A percentile compares a stretch with the other conserved stretches of the same genome.
Conservation (phyloP, 331 rosid species). For the Spiraea crenata region DNA sequence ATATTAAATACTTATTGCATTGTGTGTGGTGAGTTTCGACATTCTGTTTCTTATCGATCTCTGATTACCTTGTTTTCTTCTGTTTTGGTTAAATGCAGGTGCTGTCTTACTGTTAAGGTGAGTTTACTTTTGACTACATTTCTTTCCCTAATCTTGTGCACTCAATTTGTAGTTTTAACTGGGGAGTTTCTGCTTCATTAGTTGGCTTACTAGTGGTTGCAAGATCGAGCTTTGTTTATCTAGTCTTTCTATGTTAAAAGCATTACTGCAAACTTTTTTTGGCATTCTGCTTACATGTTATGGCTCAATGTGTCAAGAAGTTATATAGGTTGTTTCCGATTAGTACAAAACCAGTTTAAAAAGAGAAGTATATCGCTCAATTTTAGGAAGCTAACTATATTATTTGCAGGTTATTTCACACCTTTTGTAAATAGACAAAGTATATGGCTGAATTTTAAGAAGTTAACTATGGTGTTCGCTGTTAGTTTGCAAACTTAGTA, state of each 20-base stretch:
- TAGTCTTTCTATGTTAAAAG: background rate
- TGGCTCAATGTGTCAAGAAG: background rate
- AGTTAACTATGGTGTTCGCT: background rate
- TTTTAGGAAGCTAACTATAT: too few species aligned
- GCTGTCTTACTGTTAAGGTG: constrained; percentile 97
- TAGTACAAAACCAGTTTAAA: too few species aligned
- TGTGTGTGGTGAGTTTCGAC: background rate
- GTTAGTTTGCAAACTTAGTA: too few species aligned
- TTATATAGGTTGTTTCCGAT: too few species aligned
- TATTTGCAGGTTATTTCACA: too few species aligned
- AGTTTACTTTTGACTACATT: constrained; percentile 17
- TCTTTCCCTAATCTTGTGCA: background rate
- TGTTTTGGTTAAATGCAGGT: constrained; percentile 58
- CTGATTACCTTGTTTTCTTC: constrained; percentile 19
- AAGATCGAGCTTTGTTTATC: background rate
- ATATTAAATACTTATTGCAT: background rate
- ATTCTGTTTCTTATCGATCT: background rate
- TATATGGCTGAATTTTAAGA: background rate
- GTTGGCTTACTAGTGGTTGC: background rate
- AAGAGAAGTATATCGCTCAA: too few species aligned
- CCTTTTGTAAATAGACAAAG: too few species aligned
- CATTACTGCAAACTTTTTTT: background rate
- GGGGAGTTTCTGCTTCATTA: background rate
- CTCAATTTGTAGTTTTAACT: background rate
- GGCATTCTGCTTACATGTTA: background rate